phyloP scores from a whole-genome alignment of 768 basidiomycete genomes.

The Collybia sp. region DNA sequence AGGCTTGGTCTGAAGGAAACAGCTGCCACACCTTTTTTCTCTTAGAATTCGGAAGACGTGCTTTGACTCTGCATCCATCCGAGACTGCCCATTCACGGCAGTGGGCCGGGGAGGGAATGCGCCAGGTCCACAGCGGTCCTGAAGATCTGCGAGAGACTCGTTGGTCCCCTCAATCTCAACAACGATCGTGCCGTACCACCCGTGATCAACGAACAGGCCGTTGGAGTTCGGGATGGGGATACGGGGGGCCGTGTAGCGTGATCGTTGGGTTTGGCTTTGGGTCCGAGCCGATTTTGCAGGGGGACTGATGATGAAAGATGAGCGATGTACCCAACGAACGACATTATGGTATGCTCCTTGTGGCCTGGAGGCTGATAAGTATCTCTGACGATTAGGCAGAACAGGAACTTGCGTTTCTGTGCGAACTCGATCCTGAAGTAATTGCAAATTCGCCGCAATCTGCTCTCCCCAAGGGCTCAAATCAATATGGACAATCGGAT shows the following conservation, averaged over 20 bases:
- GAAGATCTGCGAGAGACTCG: constrained; percentile 76
- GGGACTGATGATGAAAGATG: constrained; percentile 66
- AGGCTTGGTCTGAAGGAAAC: constrained; percentile 4
- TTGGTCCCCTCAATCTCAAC: constrained; percentile 87
- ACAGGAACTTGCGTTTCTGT: constrained; percentile 71
- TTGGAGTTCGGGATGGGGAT: constrained; percentile 53
- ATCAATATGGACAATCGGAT: constrained; percentile 70
- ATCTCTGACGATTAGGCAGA: constrained; percentile 2
- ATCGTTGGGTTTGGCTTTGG: constrained; percentile 18
- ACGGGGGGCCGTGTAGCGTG: constrained; percentile 18
- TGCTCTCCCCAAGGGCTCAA: constrained; percentile 76
- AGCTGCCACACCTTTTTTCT: constrained; percentile 61
- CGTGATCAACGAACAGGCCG: constrained; percentile 57
- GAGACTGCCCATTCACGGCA: constrained; percentile 24
- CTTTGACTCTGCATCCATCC: constrained; percentile 35
- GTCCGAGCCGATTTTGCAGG: constrained; percentile 28
- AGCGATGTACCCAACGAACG: constrained; percentile 82
- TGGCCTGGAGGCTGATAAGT: constrained; percentile 40
- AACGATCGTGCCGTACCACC: constrained; percentile 81
- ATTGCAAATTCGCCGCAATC: constrained; percentile 66
- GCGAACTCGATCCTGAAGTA: constrained; percentile 71
- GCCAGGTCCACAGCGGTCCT: constrained; percentile 63
- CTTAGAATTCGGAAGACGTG: constrained; percentile 69
- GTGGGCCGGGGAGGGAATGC: constrained; percentile 59
- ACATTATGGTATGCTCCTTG: constrained; percentile 78